These are phyloP conservation scores for Dactylonectria macrodidyma DNA, from an alignment of 2,329 filamentous ascomycete genomes.

Conservation along the genomic window DNA sequence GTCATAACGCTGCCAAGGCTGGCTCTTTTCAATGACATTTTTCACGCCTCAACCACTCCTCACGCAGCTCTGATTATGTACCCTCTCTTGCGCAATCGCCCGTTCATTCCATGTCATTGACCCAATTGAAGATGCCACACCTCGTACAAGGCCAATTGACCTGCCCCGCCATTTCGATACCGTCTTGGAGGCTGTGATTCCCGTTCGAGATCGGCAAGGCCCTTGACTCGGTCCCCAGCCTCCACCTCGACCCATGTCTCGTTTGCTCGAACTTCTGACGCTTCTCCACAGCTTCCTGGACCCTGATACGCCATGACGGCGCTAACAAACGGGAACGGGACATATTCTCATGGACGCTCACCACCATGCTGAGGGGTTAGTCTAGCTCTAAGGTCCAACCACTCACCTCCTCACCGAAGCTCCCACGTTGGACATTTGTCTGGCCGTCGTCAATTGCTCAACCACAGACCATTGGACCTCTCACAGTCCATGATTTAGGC, in stretches of 20 bases:
- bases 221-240: constrained; percentile 15
- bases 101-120: neutral
- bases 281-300: constrained; percentile 28
- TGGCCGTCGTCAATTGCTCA: neutral
- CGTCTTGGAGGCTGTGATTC: neutral
- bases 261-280: neutral
- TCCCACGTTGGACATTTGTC: neutral
- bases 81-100: neutral
- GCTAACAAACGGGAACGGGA: constrained; percentile 3
- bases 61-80: neutral
- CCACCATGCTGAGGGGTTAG: constrained; percentile 26
- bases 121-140: neutral
- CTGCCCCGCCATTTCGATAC: neutral
- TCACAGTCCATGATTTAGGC: neutral
- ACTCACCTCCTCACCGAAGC: neutral
- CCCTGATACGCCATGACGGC: constrained; percentile 19
- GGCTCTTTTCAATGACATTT: neutral
- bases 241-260: constrained; percentile 14
- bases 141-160: neutral
- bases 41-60: neutral
- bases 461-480: neutral
- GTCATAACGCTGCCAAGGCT: constrained; percentile 4
- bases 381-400: neutral
- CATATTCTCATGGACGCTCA: neutral
- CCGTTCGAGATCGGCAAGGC: neutral